phyloP scores from a whole-genome alignment of 805 yeast species.

The Kodamaea hsintzibuensis region DNA sequence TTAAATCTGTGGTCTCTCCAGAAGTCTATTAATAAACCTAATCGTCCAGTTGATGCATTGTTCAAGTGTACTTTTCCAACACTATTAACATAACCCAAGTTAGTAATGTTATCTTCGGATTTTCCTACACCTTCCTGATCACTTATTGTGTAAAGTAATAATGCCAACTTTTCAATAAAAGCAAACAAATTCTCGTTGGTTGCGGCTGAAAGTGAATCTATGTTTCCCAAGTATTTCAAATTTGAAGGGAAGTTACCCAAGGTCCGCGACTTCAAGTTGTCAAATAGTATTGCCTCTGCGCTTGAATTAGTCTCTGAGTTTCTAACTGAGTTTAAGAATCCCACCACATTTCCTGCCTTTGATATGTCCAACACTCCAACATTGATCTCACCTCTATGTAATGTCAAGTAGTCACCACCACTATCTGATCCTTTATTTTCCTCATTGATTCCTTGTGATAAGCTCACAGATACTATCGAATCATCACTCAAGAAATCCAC shows the following conservation, averaged over 20 bases:
- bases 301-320: slow-evolving; percentile 7
- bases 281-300: slow-evolving; percentile 32
- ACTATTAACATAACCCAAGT: slow-evolving; percentile 23
- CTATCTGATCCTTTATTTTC: not conserved
- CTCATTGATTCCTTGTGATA: slow-evolving; percentile 31
- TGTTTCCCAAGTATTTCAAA: slow-evolving; percentile 35
- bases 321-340: slow-evolving; percentile 18
- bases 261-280: slow-evolving; percentile 22
- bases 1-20: slow-evolving; percentile 37
- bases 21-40: slow-evolving; percentile 37
- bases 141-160: slow-evolving; percentile 28
- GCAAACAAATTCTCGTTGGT: slow-evolving; percentile 31
- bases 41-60: slow-evolving; percentile 18
- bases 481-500: slow-evolving; percentile 34
- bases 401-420: not conserved
- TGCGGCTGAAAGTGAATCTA: slow-evolving; percentile 35
- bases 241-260: slow-evolving; percentile 37
- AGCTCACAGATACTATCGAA: slow-evolving; percentile 28
- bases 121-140: slow-evolving; percentile 22
- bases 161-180: slow-evolving; percentile 31
- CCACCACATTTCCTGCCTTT: slow-evolving; percentile 7
- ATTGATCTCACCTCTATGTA: slow-evolving; percentile 8
- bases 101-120: slow-evolving; percentile 19
- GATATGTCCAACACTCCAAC: slow-evolving; percentile 6
- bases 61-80: slow-evolving; percentile 33